These are phyloP conservation scores for Ganoderma lingzhi DNA, from an alignment of 1,284 basidiomycete species.

Conservation along the genomic window DNA sequence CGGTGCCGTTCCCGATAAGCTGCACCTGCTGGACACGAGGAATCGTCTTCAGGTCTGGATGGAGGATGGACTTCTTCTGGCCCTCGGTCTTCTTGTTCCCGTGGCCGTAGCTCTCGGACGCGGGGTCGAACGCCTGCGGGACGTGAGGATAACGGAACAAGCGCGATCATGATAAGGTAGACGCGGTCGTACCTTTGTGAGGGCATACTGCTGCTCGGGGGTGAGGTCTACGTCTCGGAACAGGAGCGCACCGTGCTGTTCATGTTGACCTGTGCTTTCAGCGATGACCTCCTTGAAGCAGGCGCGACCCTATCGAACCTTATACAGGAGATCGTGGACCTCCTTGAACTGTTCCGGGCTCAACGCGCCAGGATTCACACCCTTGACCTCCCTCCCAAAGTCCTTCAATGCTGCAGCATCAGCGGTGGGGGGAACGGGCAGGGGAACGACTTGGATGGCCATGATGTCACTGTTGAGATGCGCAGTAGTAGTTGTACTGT, in stretches of 20 bases:
- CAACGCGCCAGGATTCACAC: slow-evolving; percentile 56
- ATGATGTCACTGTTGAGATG: slow-evolving; percentile 37
- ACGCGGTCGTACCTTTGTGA: slow-evolving; percentile 71
- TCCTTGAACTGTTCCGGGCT: slow-evolving; percentile 55
- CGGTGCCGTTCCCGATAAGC: slow-evolving; percentile 81
- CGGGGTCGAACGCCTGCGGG: slow-evolving; percentile 74
- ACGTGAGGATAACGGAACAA: neutral
- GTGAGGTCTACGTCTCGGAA: slow-evolving; percentile 76
- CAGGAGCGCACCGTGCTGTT: slow-evolving; percentile 76
- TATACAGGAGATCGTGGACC: slow-evolving; percentile 60
- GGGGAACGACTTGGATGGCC: slow-evolving; percentile 50
- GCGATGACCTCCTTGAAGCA: slow-evolving; percentile 5
- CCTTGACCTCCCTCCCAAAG: slow-evolving; percentile 61
- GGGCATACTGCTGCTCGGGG: slow-evolving; percentile 84
- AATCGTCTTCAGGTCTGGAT: slow-evolving; percentile 88
- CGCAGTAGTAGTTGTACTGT: slow-evolving; percentile 8
- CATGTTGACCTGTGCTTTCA: slow-evolving; percentile 10
- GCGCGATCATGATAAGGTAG: neutral
- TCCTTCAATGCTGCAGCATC: slow-evolving; percentile 55
- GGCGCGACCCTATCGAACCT: slow-evolving; percentile 43
- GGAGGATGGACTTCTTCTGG: slow-evolving; percentile 79
- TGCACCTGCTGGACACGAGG: slow-evolving; percentile 88
- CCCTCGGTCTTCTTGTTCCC: slow-evolving; percentile 84
- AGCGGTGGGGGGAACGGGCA: slow-evolving; percentile 57
- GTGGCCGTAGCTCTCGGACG: slow-evolving; percentile 80